Conservation (phyloP, 257 asterid species). For the Solanum commersonii region DNA sequence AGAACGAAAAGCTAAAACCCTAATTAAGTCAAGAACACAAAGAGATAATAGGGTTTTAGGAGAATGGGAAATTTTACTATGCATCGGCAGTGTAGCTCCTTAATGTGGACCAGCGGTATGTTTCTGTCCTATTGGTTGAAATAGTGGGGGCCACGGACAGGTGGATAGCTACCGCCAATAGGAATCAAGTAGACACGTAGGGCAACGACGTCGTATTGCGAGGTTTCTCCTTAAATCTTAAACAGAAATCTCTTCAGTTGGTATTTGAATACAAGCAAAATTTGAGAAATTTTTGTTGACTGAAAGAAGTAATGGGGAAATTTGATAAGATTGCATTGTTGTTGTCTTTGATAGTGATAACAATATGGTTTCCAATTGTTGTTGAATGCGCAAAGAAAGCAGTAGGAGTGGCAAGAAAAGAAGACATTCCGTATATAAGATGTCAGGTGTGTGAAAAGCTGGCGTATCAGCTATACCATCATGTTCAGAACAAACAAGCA, state of each 20-base stretch:
- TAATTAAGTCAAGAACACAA: neutral
- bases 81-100: neutral
- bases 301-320: slow-evolving; percentile 27
- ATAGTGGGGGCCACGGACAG: neutral
- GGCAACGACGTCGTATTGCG: neutral
- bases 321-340: slow-evolving; percentile 3
- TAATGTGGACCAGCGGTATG: neutral
- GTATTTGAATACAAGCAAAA: neutral
- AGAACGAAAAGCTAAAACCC: neutral
- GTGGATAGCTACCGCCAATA: slow-evolving; percentile 17
- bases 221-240: neutral
- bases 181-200: slow-evolving; percentile 18
- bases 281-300: neutral
- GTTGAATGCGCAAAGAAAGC: slow-evolving; percentile 60
- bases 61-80: neutral
- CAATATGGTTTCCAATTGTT: slow-evolving; percentile 28
- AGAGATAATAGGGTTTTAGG: neutral
- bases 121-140: neutral
- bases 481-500: slow-evolving; percentile 60
- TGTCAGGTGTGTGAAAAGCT: slow-evolving; percentile 75
- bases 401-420: slow-evolving; percentile 66
- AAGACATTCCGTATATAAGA: slow-evolving; percentile 77
- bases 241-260: neutral
- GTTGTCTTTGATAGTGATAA: slow-evolving; percentile 12
- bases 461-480: slow-evolving; percentile 52